Percentiles rank a stretch among this genome's conserved stretches.
Evolutionary conservation across 202 grass and related monocot genomes (phyloP).

Genomic region (Carex arenaria): DNA sequence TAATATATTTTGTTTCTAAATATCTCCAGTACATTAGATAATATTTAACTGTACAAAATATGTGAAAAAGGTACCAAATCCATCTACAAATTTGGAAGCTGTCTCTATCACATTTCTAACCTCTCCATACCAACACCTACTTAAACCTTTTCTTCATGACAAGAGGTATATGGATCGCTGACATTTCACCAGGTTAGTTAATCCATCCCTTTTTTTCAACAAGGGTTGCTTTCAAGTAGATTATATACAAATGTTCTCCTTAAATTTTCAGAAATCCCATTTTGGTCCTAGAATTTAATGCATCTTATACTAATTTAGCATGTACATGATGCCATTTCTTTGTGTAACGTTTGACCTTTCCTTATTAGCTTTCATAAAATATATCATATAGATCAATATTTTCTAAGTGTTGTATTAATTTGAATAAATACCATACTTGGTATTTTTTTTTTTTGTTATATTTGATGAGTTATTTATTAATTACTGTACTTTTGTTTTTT

Average conservation of each 20-base stretch:
- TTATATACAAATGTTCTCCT: neutral
- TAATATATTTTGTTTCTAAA: neutral
- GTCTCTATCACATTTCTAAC: conserved; percentile 49
- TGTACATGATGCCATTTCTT: neutral
- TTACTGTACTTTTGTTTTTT: no score
- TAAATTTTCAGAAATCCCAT: neutral
- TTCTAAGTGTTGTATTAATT: neutral
- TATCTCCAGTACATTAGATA: neutral
- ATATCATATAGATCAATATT: neutral
- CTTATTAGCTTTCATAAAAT: neutral
- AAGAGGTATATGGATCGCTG: neutral
- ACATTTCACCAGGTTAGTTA: conserved; percentile 32
- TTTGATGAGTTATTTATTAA: no score
- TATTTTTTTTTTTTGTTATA: neutral
- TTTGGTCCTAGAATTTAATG: neutral
- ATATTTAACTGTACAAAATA: neutral
- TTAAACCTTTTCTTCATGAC: conserved; percentile 23
- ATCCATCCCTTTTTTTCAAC: neutral
- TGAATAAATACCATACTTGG: neutral
- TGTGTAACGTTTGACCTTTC: neutral
- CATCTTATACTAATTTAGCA: neutral
- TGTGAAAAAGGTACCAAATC: neutral
- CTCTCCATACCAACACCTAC: conserved; percentile 49
- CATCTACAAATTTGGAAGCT: conserved; percentile 25
- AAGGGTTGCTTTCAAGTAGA: neutral